Evolutionary conservation across 768 basidiomycete species (phyloP), one percentile per base, ranked within the genome.

Genomic region (Lactarius sp.): DNA sequence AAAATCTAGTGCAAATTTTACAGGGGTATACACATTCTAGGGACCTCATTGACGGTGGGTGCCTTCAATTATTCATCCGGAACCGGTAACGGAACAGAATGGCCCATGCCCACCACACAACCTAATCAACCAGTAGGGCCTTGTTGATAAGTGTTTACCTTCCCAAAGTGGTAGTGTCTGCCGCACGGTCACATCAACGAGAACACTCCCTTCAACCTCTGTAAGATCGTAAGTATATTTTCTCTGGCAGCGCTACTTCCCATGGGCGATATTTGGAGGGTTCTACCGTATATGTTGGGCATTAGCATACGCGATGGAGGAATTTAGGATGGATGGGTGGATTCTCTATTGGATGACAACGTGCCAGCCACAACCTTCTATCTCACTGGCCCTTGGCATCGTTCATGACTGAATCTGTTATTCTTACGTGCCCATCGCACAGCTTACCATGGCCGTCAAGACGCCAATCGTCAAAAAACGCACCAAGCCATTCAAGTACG

Each of bases 401-500:
- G 16, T 18, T 42, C 39, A 16, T 55, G 39, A 10, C 16, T 5
- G 22, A 27, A 41, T 64, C 49, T 59, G 47, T 47, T 52, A 44
- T 56, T 59, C 65, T 66, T 50, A 65, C 39, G 27, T 46, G 42
- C 31, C 39, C 39, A 31, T 36, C 61, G 53, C 42, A 37, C 56
- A 69, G 65, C 20, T 41, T 55, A n/a, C 44, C 34, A 64, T 67
- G 66, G 50, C 59, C 60, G 76, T 79, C 75, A 82, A 78, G 71
- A 76, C 86, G 68, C 82, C 81, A 69, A 88, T 95, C 76, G 83
- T 97, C 79, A 97, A 96, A 85, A 98, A 98, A 83, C 91, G 94
- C 78, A 97, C 95, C 73, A 93, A 88, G 79, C 80, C 82, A 75
- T 98, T 98, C 92, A 98, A 96, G 94, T 93, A 66, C 63, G 87